These are phyloP conservation scores for Bruguiera parviflora DNA, from an alignment of 345 rosid genomes.

Conservation along the genomic window DNA sequence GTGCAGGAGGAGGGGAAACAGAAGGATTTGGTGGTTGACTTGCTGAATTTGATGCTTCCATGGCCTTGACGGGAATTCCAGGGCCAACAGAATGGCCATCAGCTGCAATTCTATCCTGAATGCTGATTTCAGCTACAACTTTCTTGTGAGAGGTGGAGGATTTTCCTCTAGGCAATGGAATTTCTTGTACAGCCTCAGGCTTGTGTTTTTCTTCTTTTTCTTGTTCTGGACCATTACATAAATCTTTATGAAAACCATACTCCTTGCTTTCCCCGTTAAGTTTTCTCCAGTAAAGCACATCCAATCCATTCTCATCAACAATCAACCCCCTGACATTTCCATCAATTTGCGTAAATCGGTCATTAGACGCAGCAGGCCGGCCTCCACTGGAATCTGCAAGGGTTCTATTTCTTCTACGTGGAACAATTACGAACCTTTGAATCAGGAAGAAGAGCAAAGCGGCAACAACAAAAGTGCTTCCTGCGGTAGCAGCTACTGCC, in stretches of 20 bases:
- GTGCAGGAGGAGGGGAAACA: slow-evolving; percentile 17
- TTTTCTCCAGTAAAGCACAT: slow-evolving; percentile 72
- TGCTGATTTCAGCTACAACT: not conserved
- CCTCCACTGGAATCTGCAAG: slow-evolving; percentile 16
- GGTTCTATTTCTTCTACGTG: slow-evolving; percentile 35
- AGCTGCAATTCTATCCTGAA: slow-evolving; percentile 8
- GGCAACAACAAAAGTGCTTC: slow-evolving; percentile 48
- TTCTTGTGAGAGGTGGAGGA: slow-evolving; percentile 1
- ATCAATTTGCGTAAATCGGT: slow-evolving; percentile 35
- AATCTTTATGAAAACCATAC: slow-evolving; percentile 25
- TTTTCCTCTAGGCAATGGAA: not conserved
- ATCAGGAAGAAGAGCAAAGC: slow-evolving; percentile 47
- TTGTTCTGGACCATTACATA: not conserved
- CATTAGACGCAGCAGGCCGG: slow-evolving; percentile 19
- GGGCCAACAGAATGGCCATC: slow-evolving; percentile 10
- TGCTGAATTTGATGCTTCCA: slow-evolving; percentile 16
- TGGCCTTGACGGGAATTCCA: slow-evolving; percentile 8
- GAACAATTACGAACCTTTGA: slow-evolving; percentile 29
- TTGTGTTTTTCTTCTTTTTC: not conserved
- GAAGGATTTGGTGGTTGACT: slow-evolving; percentile 28
- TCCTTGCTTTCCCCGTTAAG: slow-evolving; percentile 35
- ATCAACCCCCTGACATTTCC: slow-evolving; percentile 52
- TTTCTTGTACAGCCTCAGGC: not conserved
- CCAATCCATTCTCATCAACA: slow-evolving; percentile 72
- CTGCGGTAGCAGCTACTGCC: slow-evolving; percentile 68